Evolutionary conservation across 495 filamentous ascomycete genomes (phyloP).

Genomic region (Staphylotrichum longicolle): DNA sequence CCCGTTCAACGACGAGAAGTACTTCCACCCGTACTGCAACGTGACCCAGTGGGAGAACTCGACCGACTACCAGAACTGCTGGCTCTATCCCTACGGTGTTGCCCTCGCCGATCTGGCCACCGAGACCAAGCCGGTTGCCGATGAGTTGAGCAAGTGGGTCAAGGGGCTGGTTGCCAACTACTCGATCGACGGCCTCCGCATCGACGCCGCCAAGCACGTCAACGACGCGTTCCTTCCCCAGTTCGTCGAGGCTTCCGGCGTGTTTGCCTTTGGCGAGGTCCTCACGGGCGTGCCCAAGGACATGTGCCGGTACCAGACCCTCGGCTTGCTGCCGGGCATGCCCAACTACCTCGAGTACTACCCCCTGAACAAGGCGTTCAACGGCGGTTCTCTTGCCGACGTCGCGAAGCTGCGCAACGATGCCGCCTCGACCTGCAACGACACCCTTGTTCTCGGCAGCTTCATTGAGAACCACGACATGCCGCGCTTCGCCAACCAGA

Average conservation of each 20-base stretch:
- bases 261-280: slow-evolving; percentile 71
- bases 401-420: slow-evolving; percentile 23
- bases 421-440: slow-evolving; percentile 30
- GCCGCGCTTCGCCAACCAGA: slow-evolving; percentile 60
- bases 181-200: slow-evolving; percentile 73
- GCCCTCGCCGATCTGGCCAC: slow-evolving; percentile 70
- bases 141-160: slow-evolving; percentile 64
- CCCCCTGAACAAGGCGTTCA: slow-evolving; percentile 48
- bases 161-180: slow-evolving; percentile 63
- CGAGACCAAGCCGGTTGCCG: slow-evolving; percentile 51
- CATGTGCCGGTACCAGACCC: slow-evolving; percentile 35
- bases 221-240: slow-evolving; percentile 64
- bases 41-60: slow-evolving; percentile 62
- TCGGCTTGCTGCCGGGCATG: slow-evolving; percentile 60
- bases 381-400: slow-evolving; percentile 24
- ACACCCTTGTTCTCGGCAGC: slow-evolving; percentile 47
- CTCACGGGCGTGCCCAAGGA: slow-evolving; percentile 27
- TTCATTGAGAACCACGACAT: slow-evolving; percentile 84
- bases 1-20: slow-evolving; percentile 63
- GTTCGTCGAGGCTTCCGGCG: slow-evolving; percentile 64
- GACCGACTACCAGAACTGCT: slow-evolving; percentile 52
- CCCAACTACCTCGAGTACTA: slow-evolving; percentile 70
- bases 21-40: slow-evolving; percentile 68
- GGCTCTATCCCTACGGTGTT: slow-evolving; percentile 57
- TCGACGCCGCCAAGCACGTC: slow-evolving; percentile 74